phyloP scores from a whole-genome alignment of 306 rosid species.

The Citrullus amarus region DNA sequence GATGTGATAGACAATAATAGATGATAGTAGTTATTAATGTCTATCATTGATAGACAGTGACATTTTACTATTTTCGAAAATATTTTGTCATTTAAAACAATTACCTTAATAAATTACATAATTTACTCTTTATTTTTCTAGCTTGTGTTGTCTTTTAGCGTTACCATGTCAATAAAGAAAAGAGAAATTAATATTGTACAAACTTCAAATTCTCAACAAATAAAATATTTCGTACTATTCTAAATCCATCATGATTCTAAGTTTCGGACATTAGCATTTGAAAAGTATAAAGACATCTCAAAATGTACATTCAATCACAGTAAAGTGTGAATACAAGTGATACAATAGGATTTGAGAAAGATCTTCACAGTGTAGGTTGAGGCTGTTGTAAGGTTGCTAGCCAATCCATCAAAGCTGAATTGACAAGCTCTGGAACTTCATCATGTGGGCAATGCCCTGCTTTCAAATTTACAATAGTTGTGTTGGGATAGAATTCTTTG shows the following conservation, averaged over 20 bases:
- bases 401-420: conserved; percentile 70
- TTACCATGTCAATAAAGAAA: neutral
- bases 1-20: too few relatives aligned
- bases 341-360: neutral
- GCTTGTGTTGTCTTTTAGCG: neutral
- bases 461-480: conserved; percentile 60
- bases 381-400: conserved; percentile 31
- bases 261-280: neutral
- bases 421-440: conserved; percentile 72
- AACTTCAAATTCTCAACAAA: neutral
- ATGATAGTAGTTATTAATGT: too few relatives aligned
- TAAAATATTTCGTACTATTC: neutral
- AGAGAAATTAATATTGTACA: neutral
- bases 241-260: neutral
- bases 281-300: neutral
- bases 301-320: neutral
- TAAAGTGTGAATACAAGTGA: neutral
- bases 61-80: too few relatives aligned
- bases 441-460: conserved; percentile 96
- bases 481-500: conserved; percentile 67
- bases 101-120: too few relatives aligned
- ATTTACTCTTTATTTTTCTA: neutral
- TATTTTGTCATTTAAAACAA: too few relatives aligned
- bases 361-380: conserved; percentile 25
- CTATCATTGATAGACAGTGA: too few relatives aligned